These are phyloP conservation scores for Penicillium sp. DNA, from an alignment of 2,329 filamentous ascomycete species.

Conservation along the genomic window DNA sequence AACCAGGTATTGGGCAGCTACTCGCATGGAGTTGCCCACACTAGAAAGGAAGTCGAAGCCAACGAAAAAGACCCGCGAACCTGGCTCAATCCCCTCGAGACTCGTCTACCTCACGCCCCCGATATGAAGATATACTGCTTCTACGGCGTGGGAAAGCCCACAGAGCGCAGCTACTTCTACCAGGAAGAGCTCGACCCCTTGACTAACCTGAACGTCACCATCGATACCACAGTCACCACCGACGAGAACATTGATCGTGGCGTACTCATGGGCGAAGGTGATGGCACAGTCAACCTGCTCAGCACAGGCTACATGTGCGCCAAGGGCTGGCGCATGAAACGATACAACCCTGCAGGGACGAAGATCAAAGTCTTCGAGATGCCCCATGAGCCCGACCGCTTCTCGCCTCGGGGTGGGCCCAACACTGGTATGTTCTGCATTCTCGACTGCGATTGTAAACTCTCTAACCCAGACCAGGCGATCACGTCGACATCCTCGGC, in stretches of 20 bases:
- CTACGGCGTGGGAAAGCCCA: constrained; percentile 90
- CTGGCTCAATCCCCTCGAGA: constrained; percentile 97
- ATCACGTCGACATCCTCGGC: constrained; percentile 95
- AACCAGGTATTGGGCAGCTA: constrained; percentile 71
- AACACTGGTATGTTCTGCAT: constrained; percentile 58
- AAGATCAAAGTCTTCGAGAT: constrained; percentile 89
- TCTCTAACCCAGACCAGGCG: constrained; percentile 50
- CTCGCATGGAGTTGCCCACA: constrained; percentile 84
- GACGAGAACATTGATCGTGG: constrained; percentile 67
- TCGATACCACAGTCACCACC: constrained; percentile 51
- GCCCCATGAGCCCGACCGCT: constrained; percentile 91
- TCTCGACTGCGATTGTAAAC: constrained; percentile 23
- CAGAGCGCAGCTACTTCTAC: constrained; percentile 91
- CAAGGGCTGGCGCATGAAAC: constrained; percentile 86
- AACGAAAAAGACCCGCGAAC: constrained; percentile 75
- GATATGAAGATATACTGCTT: constrained; percentile 96
- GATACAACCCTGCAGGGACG: constrained; percentile 84
- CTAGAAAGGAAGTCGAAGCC: constrained; percentile 71
- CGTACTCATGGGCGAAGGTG: constrained; percentile 92
- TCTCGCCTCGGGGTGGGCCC: constrained; percentile 72
- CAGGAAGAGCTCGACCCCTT: constrained; percentile 64
- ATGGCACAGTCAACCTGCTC: constrained; percentile 91
- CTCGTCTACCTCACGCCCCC: constrained; percentile 79
- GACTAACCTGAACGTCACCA: constrained; percentile 55
- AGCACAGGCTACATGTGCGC: constrained; percentile 96